Conservation (phyloP, 202 grass and related monocot species). For the Digitaria exilis region DNA sequence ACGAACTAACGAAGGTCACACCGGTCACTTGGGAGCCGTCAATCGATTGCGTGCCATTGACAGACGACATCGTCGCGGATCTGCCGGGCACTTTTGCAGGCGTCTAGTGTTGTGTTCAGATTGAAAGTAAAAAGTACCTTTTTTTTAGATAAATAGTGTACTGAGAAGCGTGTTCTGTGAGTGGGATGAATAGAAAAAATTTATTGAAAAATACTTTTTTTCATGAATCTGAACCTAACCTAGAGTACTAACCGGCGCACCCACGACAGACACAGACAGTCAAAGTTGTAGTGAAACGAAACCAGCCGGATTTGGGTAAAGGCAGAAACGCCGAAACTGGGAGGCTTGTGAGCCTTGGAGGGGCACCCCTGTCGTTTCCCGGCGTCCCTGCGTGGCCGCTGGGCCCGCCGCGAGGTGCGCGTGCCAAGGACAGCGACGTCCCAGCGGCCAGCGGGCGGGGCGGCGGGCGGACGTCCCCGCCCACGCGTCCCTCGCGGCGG, state of each 20-base stretch:
- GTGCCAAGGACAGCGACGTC: background rate
- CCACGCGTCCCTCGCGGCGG: slow-evolving; percentile 14
- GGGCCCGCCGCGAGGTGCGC: slow-evolving; percentile 1
- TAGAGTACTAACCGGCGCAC: too few relatives aligned
- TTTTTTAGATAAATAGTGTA: too few relatives aligned
- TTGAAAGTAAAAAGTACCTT: too few relatives aligned
- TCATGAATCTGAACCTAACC: too few relatives aligned
- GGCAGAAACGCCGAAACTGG: background rate
- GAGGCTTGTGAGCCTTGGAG: too few relatives aligned
- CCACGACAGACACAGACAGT: too few relatives aligned
- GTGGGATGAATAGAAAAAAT: too few relatives aligned
- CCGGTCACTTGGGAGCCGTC: background rate
- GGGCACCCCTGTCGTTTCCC: background rate
- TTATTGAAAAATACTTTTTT: too few relatives aligned
- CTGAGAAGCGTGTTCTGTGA: too few relatives aligned
- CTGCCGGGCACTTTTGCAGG: background rate
- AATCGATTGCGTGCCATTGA: background rate
- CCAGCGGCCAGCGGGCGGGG: background rate
- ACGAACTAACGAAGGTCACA: too few relatives aligned
- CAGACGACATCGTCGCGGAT: background rate
- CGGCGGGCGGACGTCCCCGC: too few relatives aligned
- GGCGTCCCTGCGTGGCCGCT: background rate
- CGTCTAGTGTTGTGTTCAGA: too few relatives aligned
- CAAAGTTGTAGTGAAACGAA: background rate
- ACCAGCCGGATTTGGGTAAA: slow-evolving; percentile 2